A percentile compares a stretch with the other conserved stretches of the same genome.
These are phyloP conservation scores for Acanthamoeba royreba DNA, from an alignment of 208 protist genomes.

Conservation along the genomic window DNA sequence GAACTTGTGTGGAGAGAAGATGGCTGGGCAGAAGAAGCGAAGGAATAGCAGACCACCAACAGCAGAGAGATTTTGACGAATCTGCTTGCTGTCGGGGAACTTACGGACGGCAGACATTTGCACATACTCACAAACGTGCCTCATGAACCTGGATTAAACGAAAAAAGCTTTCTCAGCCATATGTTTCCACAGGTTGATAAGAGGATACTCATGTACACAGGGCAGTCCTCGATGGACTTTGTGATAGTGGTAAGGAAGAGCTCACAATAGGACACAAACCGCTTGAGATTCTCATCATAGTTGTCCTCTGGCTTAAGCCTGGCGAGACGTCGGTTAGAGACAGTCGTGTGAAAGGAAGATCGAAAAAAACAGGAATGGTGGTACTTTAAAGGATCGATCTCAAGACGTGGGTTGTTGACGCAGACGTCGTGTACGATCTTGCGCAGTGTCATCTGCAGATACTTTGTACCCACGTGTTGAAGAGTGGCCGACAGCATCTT, in stretches of 20 bases:
- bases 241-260: constrained; percentile 30
- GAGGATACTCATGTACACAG: background rate
- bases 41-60: constrained; percentile 70
- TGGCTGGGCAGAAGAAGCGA: constrained; percentile 69
- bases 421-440: constrained; percentile 4
- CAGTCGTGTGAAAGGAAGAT: background rate
- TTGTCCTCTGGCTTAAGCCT: constrained; percentile 29
- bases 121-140: constrained; percentile 27
- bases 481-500: constrained; percentile 52
- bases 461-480: constrained; percentile 31
- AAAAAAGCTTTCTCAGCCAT: background rate
- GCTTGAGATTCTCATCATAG: constrained; percentile 10
- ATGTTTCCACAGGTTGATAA: background rate
- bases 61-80: constrained; percentile 38
- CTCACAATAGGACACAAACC: background rate
- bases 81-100: constrained; percentile 47
- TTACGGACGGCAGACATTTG: constrained; percentile 32
- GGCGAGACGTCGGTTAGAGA: background rate
- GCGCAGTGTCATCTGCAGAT: constrained; percentile 12
- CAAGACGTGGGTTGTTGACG: background rate
- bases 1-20: constrained; percentile 58
- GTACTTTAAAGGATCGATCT: constrained; percentile 35
- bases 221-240: constrained; percentile 43
- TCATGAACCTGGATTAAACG: background rate
- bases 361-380: background rate